Evolutionary conservation across 768 basidiomycete genomes (phyloP), one percentile per base, ranked within the genome.

Genomic region (Crepidotus variabilis): DNA sequence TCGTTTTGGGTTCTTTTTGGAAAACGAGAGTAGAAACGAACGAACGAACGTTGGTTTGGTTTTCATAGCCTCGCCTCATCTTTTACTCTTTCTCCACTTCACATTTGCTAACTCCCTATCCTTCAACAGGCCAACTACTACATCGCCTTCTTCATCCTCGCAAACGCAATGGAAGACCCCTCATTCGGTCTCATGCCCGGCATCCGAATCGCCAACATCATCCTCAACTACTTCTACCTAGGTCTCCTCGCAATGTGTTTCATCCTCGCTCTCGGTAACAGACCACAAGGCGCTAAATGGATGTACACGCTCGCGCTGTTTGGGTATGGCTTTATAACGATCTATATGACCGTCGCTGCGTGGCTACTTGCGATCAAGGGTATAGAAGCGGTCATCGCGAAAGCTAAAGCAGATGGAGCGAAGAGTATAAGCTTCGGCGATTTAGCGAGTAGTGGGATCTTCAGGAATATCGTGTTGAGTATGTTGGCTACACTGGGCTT

Each of bases 271-370:
- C 74, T 98, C 54, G 96, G 95, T 0, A 98, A 98, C 68, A 75
- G 96, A 10, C 95, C 95, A 3, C 92, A 95, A 62, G 95, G 95
- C 32, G 82, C 86, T 2, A 94, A 92, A 69, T 85, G 86, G 82
- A 85, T 84, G 6, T 99, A 97, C 69, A 93, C 92, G 2, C 64
- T 82, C 6, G 88, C 92, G 24, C 86, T 98, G 64, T 67, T 96
- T 28, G 92, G 93, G 1, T 99, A 96, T 72, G 93, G 82, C 2
- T 3, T 96, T 21, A 85, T 99, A 60, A 98, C 96, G 32, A 69
- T 94, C n/a, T 98, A 98, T 67, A 98, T 99, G 96, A 92, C 94
- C 52, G 88, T 84, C 36, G 75, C 92, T 0, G 87, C 92, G 47
- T 83, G 95, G 66, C 83, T 91, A 60, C 77, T 98, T 16, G 90